phyloP scores from a whole-genome alignment of 176 grass and related monocot species.

The sorghum (Sorghum bicolor) region Sorghum_bicolor_NCBIv3 NC_012877.2:2897001-2897500 shows the following conservation, averaged over 20 bases:
- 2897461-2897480: neutral
- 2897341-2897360: constrained; percentile 30
- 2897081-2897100: neutral
- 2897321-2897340: constrained; percentile 97
- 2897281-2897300: constrained; percentile 80
- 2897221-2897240: constrained; percentile 84
- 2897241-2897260: constrained; percentile 57
- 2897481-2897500: neutral
- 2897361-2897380: neutral
- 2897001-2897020: neutral
- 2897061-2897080: neutral
- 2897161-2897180: neutral
- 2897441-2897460: neutral
- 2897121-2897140: neutral
- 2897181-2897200: neutral
- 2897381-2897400: neutral
- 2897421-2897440: neutral
- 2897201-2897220: neutral
- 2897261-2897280: constrained; percentile 65
- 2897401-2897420: neutral
- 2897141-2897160: neutral
- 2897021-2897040: neutral
- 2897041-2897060: neutral
- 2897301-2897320: constrained; percentile 91
- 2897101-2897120: neutral